Evolutionary conservation across 257 asterid genomes (phyloP), one percentile per base, ranked within the genome.

Genomic region (Solanum chilense): DNA sequence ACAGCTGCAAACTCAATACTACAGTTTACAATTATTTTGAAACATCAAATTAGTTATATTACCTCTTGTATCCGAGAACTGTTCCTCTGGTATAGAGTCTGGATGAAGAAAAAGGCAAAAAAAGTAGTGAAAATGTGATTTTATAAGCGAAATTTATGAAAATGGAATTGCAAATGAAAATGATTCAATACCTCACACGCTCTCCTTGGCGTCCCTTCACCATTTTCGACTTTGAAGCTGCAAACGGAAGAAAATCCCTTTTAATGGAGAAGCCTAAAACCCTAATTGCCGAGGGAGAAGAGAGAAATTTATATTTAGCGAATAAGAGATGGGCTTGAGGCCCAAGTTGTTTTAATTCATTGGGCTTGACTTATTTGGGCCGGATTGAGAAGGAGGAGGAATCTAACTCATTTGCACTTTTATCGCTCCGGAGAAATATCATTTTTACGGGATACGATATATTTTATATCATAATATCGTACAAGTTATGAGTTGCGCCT

Each of bases 161-260:
- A 87, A 64, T 25, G 23, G 23, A 29, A 10, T 5, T 39, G 15
- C 15, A 78, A 29, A 0, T 45, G 41, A 15, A 84, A 44, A 62
- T 41, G 42, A 66, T 62, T 62, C n/a, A 12, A 9, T 33, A 93
- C 93, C 96, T 93, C 82, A 94, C 90, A 68, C 98, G 95, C 64
- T 94, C 98, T 49, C 98, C 98, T 89, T 93, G 94, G 20, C 96
- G 92, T 64, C 95, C 95, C 90, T 93, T 94, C 84, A 92, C 96
- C 93, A 93, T 93, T 90, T 91, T 89, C 52, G 86, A 49, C 15
- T 29, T 2, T 3, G 44, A 41, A 29, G 68, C 4, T 47, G 44
- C 18, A 16, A 80, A 16, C 42, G 1, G 20, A 45, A 7, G 27
- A 9, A 15, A 33, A 16, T 45, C 41, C 1, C 25, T 35, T 10